Evolutionary conservation across 805 yeast genomes (phyloP), one percentile per base, ranked within the genome.

Genomic region (Ogataea nitratoaversa): DNA sequence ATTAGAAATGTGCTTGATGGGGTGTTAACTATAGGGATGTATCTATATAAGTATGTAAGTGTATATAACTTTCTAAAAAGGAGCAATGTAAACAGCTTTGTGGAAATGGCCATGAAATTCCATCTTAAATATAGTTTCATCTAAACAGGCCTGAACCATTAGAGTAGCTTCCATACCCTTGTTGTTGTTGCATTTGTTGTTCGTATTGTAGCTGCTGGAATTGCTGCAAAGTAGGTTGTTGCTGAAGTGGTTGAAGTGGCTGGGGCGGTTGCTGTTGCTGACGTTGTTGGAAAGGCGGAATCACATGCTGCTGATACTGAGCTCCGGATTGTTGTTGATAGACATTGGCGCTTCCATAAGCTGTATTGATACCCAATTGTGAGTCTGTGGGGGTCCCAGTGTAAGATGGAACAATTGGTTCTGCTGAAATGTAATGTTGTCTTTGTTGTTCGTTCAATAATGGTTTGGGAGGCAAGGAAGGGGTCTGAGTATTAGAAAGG

Each of bases 401-500:
- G 19, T 39, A 44, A 24, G 41, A 35, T 4, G 52, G 40, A 8
- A 42, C 35, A 18, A 42, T 34, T 36, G 19, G 39, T 1, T 40
- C 52, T 0, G 51, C 44, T 4, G 57, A 39, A 8, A 57, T 42
- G 40, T 50, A 54, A 25, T 57, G 59, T 38, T 58, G 57, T 23
- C 52, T 49, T 36, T 60, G 65, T 11, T 52, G 44, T 13, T 48
- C 52, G 42, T 46, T 59, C 22, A 60, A 40, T 5, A 47, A 8
- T 8, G 65, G 65, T 36, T 59, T 60, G 0, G 63, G 64, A 5
- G 64, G 65, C 27, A 59, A 41, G 3, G 44, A 41, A 5, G 64
- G 64, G 25, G 50, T 30, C 5, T 16, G 37, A 25, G 11, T 19
- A 16, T 28, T 14, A 14, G n/a, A n/a, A n/a, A n/a, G n/a, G n/a